phyloP scores from a whole-genome alignment of 73 alveolate genomes.

The Vitrella brassicaformis region DNA sequence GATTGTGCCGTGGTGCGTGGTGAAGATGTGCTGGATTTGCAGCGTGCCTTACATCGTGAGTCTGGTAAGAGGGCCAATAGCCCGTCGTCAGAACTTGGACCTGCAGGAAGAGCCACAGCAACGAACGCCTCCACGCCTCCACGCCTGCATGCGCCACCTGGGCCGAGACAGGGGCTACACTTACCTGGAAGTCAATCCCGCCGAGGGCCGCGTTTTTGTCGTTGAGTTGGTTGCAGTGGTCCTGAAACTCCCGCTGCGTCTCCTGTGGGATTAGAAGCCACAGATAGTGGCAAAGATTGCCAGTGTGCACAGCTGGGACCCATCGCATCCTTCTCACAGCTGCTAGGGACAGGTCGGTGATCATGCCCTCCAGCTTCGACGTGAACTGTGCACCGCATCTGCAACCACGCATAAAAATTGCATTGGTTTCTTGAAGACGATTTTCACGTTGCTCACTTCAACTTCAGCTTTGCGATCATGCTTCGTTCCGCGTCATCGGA shows the following conservation, averaged over 20 bases:
- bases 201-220: constrained; percentile 15
- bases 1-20: too few relatives aligned
- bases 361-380: constrained; percentile 63
- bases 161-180: too few relatives aligned
- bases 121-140: too few relatives aligned
- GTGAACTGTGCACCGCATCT: constrained; percentile 63
- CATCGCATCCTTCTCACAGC: too few relatives aligned
- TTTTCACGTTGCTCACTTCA: constrained; percentile 13
- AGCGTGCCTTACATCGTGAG: background rate
- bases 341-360: constrained; percentile 47
- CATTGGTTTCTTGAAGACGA: background rate
- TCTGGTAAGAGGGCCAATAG: constrained; percentile 61
- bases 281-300: background rate
- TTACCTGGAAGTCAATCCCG: constrained; percentile 36
- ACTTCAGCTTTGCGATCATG: constrained; percentile 50
- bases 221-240: background rate
- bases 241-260: background rate
- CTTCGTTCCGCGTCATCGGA: constrained; percentile 50
- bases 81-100: constrained; percentile 42
- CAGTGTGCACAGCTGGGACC: too few relatives aligned
- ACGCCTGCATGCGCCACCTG: too few relatives aligned
- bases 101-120: too few relatives aligned
- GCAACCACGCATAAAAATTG: background rate
- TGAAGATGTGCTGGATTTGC: too few relatives aligned
- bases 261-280: background rate